Conservation (phyloP, 2,329 filamentous ascomycete species). For the Aspergillus quadricinctus region DNA sequence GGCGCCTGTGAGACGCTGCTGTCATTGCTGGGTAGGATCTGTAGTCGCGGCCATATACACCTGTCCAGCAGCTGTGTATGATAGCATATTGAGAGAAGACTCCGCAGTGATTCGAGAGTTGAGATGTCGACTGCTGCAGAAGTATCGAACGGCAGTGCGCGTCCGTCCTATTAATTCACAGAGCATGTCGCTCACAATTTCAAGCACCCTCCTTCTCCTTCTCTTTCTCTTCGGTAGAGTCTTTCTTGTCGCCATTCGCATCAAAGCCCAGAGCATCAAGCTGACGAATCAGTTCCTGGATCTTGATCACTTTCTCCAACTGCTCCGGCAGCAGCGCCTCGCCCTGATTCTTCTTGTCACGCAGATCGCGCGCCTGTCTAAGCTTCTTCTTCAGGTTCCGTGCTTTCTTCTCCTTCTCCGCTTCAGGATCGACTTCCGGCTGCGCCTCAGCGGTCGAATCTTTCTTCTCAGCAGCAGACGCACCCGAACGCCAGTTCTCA, state of each 20-base stretch:
- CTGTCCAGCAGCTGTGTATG: neutral
- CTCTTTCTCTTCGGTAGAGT: constrained; percentile 13
- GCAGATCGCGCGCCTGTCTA: constrained; percentile 84
- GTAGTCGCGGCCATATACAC: neutral
- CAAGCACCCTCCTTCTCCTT: constrained; percentile 5
- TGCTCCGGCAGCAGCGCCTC: constrained; percentile 84
- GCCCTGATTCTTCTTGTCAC: constrained; percentile 85
- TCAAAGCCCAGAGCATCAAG: constrained; percentile 82
- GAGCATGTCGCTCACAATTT: neutral
- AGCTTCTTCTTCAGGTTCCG: constrained; percentile 91
- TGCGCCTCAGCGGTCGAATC: constrained; percentile 24
- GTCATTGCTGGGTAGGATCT: neutral
- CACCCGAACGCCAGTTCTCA: constrained; percentile 30
- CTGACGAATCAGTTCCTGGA: constrained; percentile 87
- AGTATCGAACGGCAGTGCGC: neutral
- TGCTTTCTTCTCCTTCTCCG: constrained; percentile 86
- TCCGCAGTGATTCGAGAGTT: neutral
- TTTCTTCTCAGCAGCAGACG: constrained; percentile 18
- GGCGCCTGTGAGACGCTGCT: neutral
- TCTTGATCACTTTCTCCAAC: constrained; percentile 95
- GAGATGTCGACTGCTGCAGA: neutral
- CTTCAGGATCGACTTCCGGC: constrained; percentile 59
- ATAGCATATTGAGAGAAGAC: neutral
- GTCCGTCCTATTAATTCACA: neutral
- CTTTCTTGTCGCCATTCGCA: constrained; percentile 64